Base-by-base conservation (phyloP, 441 rosid species). In the Erysimum cheiri region DNA sequence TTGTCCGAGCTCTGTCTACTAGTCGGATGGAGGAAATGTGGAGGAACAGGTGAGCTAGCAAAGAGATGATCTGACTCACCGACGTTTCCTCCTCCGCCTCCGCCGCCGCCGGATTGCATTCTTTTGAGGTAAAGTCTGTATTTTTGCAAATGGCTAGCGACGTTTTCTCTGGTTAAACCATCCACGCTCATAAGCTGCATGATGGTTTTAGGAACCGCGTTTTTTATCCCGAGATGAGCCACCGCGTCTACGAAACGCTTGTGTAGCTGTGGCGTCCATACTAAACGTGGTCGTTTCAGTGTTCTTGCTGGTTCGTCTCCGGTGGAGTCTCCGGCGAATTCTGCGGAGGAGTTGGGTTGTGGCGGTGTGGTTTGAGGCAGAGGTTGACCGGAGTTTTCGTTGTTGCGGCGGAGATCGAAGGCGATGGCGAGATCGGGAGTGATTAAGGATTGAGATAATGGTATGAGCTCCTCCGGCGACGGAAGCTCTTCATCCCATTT, bases 151-250 rank as follows among this genome's bases (percentile, higher is more conserved):
- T 93, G 98, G 58, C 96, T 91, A 2, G 98, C 98, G 0, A 93
- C 98, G 77, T 89, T 89, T 75, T 88, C 97, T 69, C 97, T 79
- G 2, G 97, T 93, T 59, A 93, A 78, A 9, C 98, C 97, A 66
- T 91, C 98, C 0, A 93, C 96, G 65, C 92, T 91, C 98, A 91
- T 93, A 33, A 91, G 80, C 84, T 89, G 94, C 98, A 93, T 90
- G 83, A 93, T 93, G 40, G 97, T 88, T 82, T 89, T 93, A 0
- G 97, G 97, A 54, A 93, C 96, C 1, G 97, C 97, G 80, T 89
- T 91, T 76, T 91, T 91, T 24, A 93, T 91, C 62, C 98, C 98
- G 72, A 91, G 70, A 64, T 91, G 95, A 5, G 92, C 95, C 58
- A 91, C 96, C 1, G 93, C 97, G 53, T 91, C 98, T 2, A 93